Base-by-base conservation (phyloP, 176 grass and related monocot species). In the Zizania latifolia region DNA sequence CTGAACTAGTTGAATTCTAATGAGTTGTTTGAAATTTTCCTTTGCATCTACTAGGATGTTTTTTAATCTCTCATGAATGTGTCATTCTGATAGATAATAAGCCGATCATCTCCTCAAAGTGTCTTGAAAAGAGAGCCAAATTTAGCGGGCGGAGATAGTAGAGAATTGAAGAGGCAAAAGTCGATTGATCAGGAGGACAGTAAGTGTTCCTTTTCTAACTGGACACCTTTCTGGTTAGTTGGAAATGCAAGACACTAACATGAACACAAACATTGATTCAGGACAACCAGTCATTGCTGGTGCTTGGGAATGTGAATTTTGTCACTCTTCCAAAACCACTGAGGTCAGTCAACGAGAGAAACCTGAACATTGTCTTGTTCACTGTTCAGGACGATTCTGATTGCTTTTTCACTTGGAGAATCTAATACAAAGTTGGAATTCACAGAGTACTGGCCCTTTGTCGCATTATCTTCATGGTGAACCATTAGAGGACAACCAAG, bases 121-220 rank as follows among this genome's bases (percentile, higher is more conserved):
- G 39, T 41, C 59, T 55, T 60, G 48, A 81, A 87, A 75, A 83
- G 86, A 81, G 80, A 35, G 28, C 11, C 59, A 17, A 80, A 67
- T 80, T 36, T 12, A 72, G 75, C 7, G 34, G 81, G 83, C 60
- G 65, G 70, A 13, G 40, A 71, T 84, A 31, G 34, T 16, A 85
- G 84, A 70, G 89, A 94, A 12, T 64, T 65, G 76, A 98, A 98
- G 76, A 94, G 75, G 63, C 91, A 79, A 56, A 98, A 89, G 58
- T 71, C 87, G 2, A 17, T 50, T 24, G 61, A 89, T 64, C 68
- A 69, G 19, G 67, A 35, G 35, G 73, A 85, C 41, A 82, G 82
- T 88, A 80, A 83, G 73, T 41, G 8, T 34, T 71, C 23, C 31
- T 58, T 74, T 83, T 35, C 32, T 62, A 74, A 13, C 40, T 17